Base-by-base conservation (phyloP, 352 stramenopile genomes). In the Pythium sukuiense region DNA sequence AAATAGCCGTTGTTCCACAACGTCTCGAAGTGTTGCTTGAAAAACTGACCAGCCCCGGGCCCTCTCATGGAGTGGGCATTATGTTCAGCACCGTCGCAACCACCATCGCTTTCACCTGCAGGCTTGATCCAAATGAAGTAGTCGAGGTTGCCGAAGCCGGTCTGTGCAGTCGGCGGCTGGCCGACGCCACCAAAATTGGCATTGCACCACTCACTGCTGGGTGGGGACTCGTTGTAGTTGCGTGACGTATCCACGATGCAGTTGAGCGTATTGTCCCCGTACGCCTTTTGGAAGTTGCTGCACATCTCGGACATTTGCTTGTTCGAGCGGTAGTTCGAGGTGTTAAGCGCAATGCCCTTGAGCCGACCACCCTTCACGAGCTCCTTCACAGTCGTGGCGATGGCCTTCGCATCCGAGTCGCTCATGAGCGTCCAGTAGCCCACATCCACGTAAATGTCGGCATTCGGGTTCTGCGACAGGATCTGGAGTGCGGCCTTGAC, bases 61-160 rank as follows among this genome's bases (percentile, higher is more conserved):
- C 82, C 85, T 16, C 71, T 55, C 73, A 89, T 76, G 0, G 83
- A 64, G 39, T 91, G 80, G 13, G 69, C 29, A 4, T 71, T 86
- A 37, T 72, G 76, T 2, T 61, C 52, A 2, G 43, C 48, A 6
- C 71, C 69, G 18, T 65, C 59, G 53, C 84, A 90, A 8, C 68
- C 77, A 33, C 83, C 80, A 39, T 91, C 83, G 35, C 72, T 85
- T 26, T 88, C 77, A 65, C 81, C 83, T 29, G 76, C 71, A 3
- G 81, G 80, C 67, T 90, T 92, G 63, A 81, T 75, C 80, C 81
- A 92, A 43, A 87, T 66, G 54, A 87, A 83, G 72, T 90, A 90
- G 63, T 90, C 82, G 11, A 92, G 69, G 53, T 85, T 80, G 35
- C 35, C 49, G 43, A 83, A 68, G 6, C 79, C 79, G 0, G 81